Evolutionary conservation across 2,329 filamentous ascomycete genomes (phyloP).

Genomic region (Xylaria arbuscula): DNA sequence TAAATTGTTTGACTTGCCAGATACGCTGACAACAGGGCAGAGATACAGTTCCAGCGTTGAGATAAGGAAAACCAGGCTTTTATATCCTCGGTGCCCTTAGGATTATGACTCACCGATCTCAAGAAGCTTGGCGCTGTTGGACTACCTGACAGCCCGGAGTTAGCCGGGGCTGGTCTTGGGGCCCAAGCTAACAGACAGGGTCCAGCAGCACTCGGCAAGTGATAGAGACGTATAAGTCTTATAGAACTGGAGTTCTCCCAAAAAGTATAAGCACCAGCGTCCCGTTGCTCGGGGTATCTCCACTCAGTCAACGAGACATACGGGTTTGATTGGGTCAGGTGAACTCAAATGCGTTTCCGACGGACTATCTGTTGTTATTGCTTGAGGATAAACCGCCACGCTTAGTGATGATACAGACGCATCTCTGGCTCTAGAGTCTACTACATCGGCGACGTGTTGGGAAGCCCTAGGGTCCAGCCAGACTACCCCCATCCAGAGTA

Average conservation of each 20-base stretch:
- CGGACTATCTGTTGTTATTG: neutral
- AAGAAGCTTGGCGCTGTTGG: constrained; percentile 9
- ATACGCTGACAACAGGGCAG: too few relatives aligned
- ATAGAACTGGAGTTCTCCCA: neutral
- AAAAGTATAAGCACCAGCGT: too few relatives aligned
- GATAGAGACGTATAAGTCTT: neutral
- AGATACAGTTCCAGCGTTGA: too few relatives aligned
- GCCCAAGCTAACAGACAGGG: neutral
- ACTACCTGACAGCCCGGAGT: neutral
- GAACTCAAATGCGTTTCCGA: neutral
- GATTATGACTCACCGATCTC: neutral
- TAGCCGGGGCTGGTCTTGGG: constrained; percentile 3
- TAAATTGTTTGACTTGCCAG: too few relatives aligned
- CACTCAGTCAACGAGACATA: too few relatives aligned
- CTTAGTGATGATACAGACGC: neutral
- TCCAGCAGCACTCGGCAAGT: neutral
- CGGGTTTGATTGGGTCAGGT: neutral
- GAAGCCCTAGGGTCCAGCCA: neutral
- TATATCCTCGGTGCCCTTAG: neutral
- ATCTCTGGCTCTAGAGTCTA: neutral
- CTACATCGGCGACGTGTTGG: neutral
- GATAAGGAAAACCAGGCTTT: too few relatives aligned
- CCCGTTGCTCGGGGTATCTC: too few relatives aligned
- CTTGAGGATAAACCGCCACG: neutral
- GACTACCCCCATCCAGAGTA: neutral